Percentiles rank a stretch among this genome's conserved stretches.
Conservation (phyloP, 2,329 filamentous ascomycete genomes). For the Cercospora sp. region DNA sequence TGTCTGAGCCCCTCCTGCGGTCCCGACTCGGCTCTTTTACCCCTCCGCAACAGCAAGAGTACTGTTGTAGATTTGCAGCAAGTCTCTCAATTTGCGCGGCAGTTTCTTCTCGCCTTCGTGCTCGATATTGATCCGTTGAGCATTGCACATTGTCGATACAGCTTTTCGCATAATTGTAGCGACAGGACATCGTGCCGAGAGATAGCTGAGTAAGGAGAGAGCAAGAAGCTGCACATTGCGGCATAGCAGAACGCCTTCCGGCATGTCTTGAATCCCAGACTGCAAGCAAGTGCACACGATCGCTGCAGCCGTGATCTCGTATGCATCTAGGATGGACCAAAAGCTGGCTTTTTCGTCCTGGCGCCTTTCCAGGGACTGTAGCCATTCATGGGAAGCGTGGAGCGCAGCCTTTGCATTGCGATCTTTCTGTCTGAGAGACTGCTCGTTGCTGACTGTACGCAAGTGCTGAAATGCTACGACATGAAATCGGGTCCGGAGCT, state of each 20-base stretch:
- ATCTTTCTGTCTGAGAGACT: neutral
- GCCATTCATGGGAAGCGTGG: neutral
- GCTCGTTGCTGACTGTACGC: neutral
- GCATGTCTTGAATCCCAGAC: neutral
- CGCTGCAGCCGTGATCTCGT: neutral
- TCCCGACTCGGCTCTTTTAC: neutral
- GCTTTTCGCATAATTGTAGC: conserved; percentile 4
- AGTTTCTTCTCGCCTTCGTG: neutral
- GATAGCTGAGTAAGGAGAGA: conserved; percentile 9
- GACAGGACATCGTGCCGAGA: neutral
- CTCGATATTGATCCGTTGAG: neutral
- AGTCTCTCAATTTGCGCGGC: neutral
- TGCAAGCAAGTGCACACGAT: neutral
- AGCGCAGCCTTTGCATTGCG: neutral
- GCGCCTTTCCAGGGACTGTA: neutral
- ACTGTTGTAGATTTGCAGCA: neutral
- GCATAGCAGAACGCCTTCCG: neutral
- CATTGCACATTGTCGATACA: neutral
- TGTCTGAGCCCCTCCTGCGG: neutral
- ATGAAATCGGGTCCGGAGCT: neutral
- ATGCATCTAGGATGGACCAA: neutral
- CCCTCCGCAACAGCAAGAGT: neutral
- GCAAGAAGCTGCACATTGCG: conserved; percentile 1
- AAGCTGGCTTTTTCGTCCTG: neutral
- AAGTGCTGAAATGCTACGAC: neutral